Conservation (phyloP, 495 filamentous ascomycete species). For the Tuber indicum region DNA sequence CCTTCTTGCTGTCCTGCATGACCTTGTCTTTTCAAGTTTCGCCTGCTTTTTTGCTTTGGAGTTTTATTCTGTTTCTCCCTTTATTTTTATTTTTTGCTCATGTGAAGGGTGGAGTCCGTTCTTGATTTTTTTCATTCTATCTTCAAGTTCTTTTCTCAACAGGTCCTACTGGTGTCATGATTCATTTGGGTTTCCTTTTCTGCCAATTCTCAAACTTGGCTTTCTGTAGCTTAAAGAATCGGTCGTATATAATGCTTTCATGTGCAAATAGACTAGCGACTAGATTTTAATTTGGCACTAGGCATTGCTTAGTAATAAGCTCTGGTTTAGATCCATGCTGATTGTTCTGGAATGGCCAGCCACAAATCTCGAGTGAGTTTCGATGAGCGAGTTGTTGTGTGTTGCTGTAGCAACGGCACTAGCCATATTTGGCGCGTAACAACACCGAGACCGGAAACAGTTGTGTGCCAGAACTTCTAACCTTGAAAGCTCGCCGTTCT, state of each 20-base stretch:
- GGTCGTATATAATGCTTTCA: constrained; percentile 3
- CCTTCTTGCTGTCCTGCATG: constrained; percentile 9
- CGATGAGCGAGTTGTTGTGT: not conserved
- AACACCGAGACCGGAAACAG: not conserved
- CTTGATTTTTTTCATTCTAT: not conserved
- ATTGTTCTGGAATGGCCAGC: not conserved
- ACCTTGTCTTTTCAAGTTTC: not conserved
- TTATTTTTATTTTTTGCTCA: not conserved
- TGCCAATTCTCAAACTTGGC: constrained; percentile 3
- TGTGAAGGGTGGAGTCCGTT: not conserved
- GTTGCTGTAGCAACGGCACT: not conserved
- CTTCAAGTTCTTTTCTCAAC: not conserved
- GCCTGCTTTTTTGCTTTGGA: not conserved
- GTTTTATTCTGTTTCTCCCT: not conserved
- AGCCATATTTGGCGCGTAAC: not conserved
- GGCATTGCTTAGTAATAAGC: not conserved
- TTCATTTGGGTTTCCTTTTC: constrained; percentile 3
- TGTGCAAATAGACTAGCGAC: constrained; percentile 4
- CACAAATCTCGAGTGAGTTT: not conserved
- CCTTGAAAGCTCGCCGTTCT: not conserved
- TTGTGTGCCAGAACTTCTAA: not conserved
- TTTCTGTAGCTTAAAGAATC: constrained; percentile 2
- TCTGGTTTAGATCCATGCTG: not conserved
- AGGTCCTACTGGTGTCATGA: not conserved
- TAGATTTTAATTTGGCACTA: not conserved